Conservation (phyloP, 1,284 basidiomycete genomes). For the Albatrellus sp. region DNA sequence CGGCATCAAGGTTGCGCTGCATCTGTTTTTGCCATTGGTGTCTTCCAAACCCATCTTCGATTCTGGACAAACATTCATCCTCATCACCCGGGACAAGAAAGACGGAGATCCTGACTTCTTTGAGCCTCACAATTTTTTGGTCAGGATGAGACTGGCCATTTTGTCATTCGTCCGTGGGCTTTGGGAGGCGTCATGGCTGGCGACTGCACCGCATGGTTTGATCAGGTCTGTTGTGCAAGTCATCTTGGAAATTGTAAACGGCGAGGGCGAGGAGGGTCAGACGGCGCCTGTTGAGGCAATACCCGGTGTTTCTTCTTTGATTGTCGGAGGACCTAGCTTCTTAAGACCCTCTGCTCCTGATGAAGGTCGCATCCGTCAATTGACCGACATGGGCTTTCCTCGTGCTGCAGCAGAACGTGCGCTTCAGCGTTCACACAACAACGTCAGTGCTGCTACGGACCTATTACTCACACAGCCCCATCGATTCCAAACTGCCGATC, state of each 20-base stretch:
- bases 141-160: conserved; percentile 64
- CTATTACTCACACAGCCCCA: conserved; percentile 78
- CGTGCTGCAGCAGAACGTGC: conserved; percentile 78
- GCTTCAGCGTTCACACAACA: conserved; percentile 77
- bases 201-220: conserved; percentile 58
- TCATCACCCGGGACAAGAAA: conserved; percentile 67
- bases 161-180: conserved; percentile 59
- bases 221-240: conserved; percentile 68
- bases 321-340: conserved; percentile 12
- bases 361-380: conserved; percentile 66
- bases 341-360: conserved; percentile 45
- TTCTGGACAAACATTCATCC: conserved; percentile 69
- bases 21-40: conserved; percentile 68
- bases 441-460: conserved; percentile 84
- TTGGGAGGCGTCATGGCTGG: conserved; percentile 83
- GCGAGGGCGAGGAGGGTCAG: conserved; percentile 66
- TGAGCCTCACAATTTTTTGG: conserved; percentile 77
- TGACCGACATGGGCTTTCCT: conserved; percentile 96
- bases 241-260: conserved; percentile 73
- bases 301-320: conserved; percentile 12
- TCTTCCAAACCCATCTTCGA: conserved; percentile 77
- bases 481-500: conserved; percentile 52
- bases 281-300: conserved; percentile 10
- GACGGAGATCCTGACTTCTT: conserved; percentile 70
- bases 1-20: conserved; percentile 72